Base-by-base conservation (phyloP, 345 rosid species). In the Eucalyptus brandiana region DNA sequence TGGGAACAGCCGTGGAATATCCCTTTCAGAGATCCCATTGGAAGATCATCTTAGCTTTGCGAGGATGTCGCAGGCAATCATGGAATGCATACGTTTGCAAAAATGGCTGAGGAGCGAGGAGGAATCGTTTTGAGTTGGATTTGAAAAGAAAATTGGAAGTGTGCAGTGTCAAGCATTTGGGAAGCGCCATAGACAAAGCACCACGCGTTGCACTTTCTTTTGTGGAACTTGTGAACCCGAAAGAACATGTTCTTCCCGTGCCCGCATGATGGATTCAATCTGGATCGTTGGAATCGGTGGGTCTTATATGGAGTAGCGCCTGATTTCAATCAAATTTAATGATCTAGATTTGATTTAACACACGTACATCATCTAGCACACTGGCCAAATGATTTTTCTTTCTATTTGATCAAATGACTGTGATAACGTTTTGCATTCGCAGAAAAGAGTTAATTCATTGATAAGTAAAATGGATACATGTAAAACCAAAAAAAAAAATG, bases 361-460 rank as follows among this genome's bases (percentile, higher is more conserved):
- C 28, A 12, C 0, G 15, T 2, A 21, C 15, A 6, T 37, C 45
- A 3, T 21, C 6, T 12, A 76, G 6, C 83, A 21, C 28, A 12
- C 81, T 5, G 8, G 6, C 13, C 44, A 9, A 9, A 18, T 9
- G 26, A 34, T 69, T 13, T n/a, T 13, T 62, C 18, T 30, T 28
- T 62, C 9, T 13, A 0, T 62, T 2, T 2, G 26, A 14, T 69
- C 44, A 9, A 69, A 67, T 67, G 17, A 9, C 1, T 67, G 0
- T 9, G 2, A 32, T 34, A 17, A 34, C 0, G 7, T 72, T 19
- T 72, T 19, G 5, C 8, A 16, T n/a, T 32, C 9, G 2, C 0
- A n/a, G 6, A 69, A 17, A 69, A 17, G 1, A 9, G 9, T 9
- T 12, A 32, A 34, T 69, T 69, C 2, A 69, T 21, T 37, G 2